Percentiles rank a stretch among this genome's conserved stretches.
phyloP scores from a whole-genome alignment of 805 yeast genomes.

The Kazachstania martiniae region DNA sequence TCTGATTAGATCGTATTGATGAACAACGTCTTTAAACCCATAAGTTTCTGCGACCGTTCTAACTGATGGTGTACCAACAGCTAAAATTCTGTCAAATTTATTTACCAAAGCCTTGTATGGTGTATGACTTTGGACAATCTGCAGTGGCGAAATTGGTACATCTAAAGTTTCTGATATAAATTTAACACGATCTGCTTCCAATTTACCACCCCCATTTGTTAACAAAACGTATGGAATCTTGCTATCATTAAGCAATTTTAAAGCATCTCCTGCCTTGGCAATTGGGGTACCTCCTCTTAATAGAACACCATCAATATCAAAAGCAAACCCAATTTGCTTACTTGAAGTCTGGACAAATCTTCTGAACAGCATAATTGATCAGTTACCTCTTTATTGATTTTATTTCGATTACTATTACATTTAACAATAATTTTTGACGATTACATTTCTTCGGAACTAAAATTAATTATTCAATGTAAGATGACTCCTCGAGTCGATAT shows the following conservation, averaged over 20 bases:
- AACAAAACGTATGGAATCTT: conserved; percentile 70
- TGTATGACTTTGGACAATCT: conserved; percentile 79
- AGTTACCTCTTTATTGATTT: too few species aligned
- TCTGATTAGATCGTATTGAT: conserved; percentile 59
- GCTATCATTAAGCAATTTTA: conserved; percentile 39
- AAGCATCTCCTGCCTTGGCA: conserved; percentile 52
- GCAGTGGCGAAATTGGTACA: conserved; percentile 39
- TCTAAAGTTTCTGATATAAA: conserved; percentile 38
- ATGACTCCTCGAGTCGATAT: too few species aligned
- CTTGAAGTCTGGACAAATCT: conserved; percentile 8
- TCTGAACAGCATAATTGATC: conserved; percentile 11
- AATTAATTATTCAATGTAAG: too few species aligned
- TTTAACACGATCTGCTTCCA: conserved; percentile 50
- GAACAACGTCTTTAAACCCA: conserved; percentile 68
- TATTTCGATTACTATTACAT: too few species aligned
- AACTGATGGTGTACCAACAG: conserved; percentile 68
- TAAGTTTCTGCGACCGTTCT: conserved; percentile 62
- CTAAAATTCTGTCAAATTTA: conserved; percentile 52
- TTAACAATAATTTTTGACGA: too few species aligned
- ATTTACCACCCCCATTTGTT: conserved; percentile 85
- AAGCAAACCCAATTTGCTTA: conserved; percentile 23
- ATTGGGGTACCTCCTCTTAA: conserved; percentile 63
- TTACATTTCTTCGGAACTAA: too few species aligned
- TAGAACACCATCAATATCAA: conserved; percentile 75
- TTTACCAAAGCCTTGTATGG: conserved; percentile 57